Percentiles rank a stretch among this genome's conserved stretches.
phyloP scores from a whole-genome alignment of 805 yeast genomes.

The Zygosaccharomyces rouxii region DNA sequence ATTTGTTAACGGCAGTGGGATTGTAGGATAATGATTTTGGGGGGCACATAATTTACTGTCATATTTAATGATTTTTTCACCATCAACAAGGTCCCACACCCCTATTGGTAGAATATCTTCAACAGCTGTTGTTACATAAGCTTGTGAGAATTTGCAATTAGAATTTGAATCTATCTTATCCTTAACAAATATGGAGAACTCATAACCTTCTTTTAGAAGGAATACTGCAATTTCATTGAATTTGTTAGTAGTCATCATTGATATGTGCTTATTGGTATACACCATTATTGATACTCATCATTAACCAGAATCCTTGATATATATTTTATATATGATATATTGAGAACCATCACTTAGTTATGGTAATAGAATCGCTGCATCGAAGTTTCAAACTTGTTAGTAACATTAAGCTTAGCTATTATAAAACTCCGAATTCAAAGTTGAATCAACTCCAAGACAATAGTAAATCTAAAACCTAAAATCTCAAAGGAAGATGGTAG shows the following conservation, averaged over 20 bases:
- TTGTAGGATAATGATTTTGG: conserved; percentile 2
- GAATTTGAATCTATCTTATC: conserved; percentile 1
- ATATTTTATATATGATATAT: neutral
- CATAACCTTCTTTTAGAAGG: conserved; percentile 13
- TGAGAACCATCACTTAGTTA: neutral
- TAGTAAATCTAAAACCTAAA: neutral
- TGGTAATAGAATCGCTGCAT: conserved; percentile 4
- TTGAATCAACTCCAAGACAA: conserved; percentile 10
- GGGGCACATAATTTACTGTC: neutral
- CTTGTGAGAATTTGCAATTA: conserved; percentile 6
- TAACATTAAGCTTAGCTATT: neutral
- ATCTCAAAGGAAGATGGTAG: neutral
- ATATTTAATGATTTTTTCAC: conserved; percentile 7
- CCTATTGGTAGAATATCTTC: conserved; percentile 9
- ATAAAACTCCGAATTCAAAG: neutral
- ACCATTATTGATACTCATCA: neutral
- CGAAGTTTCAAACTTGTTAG: conserved; percentile 8
- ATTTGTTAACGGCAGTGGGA: conserved; percentile 8
- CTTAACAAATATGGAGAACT: conserved; percentile 15
- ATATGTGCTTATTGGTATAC: neutral
- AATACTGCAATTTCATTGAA: conserved; percentile 10
- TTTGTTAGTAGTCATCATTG: conserved; percentile 9
- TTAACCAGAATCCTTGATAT: neutral
- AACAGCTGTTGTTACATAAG: conserved; percentile 12
- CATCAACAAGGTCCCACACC: conserved; percentile 15